Conservation (phyloP, 495 filamentous ascomycete genomes). For the Hypomontagnella monticulosa region DNA sequence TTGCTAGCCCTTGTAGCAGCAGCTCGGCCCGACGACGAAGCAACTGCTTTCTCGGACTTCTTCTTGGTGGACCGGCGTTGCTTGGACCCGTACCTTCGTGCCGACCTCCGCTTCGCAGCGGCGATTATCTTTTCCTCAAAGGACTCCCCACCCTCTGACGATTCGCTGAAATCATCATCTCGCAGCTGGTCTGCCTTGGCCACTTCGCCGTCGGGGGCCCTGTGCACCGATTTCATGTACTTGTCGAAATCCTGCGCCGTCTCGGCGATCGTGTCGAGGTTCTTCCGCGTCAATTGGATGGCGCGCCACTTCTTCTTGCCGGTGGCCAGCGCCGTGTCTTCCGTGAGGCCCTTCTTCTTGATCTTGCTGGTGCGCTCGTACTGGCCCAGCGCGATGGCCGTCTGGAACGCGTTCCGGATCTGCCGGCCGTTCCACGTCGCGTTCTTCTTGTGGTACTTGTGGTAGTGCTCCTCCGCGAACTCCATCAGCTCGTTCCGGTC, state of each 20-base stretch:
- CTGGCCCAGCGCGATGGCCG: constrained; percentile 48
- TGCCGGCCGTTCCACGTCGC: constrained; percentile 57
- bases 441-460: constrained; percentile 16
- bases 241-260: constrained; percentile 36
- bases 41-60: constrained; percentile 4
- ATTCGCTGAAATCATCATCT: constrained; percentile 11
- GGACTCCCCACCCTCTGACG: not conserved
- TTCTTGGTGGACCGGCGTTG: not conserved
- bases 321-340: not conserved
- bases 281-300: constrained; percentile 16
- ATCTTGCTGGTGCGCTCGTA: constrained; percentile 25
- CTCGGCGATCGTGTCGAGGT: constrained; percentile 32
- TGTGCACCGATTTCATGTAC: constrained; percentile 22
- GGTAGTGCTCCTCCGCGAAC: constrained; percentile 33
- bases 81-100: not conserved
- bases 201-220: not conserved
- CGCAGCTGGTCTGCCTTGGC: constrained; percentile 6
- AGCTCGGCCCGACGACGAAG: not conserved
- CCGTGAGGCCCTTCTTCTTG: constrained; percentile 15
- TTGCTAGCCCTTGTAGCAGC: not conserved
- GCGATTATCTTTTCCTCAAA: not conserved
- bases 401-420: constrained; percentile 57
- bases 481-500: constrained; percentile 23
- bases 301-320: constrained; percentile 28
- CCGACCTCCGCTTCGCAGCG: not conserved